These are phyloP conservation scores for Pleurotus giganteus DNA, from an alignment of 768 basidiomycete species.

Conservation along the genomic window DNA sequence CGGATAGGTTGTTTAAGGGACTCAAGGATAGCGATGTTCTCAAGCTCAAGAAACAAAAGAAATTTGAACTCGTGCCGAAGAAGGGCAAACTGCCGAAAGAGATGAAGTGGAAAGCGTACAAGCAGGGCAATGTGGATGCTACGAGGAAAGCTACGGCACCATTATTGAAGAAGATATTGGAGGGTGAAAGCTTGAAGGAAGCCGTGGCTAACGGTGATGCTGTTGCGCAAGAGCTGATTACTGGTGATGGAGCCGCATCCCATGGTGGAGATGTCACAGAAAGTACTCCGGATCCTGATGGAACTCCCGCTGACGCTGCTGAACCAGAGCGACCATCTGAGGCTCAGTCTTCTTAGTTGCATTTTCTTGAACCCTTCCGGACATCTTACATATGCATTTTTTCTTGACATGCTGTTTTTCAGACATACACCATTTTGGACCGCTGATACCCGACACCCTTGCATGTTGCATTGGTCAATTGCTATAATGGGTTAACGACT, in stretches of 20 bases:
- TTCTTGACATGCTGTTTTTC: too few species aligned
- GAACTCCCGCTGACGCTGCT: neutral
- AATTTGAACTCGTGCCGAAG: conserved; percentile 32
- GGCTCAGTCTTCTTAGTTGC: neutral
- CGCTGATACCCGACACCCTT: too few species aligned
- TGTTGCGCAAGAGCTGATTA: neutral
- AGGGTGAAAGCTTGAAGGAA: conserved; percentile 21
- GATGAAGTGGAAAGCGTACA: conserved; percentile 52
- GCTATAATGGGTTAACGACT: too few species aligned
- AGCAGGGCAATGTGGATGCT: conserved; percentile 60
- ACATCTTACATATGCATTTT: too few species aligned
- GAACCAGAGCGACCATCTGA: neutral
- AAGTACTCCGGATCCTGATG: too few species aligned
- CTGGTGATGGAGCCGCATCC: neutral
- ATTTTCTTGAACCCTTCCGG: too few species aligned
- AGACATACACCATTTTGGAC: too few species aligned
- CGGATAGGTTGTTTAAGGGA: conserved; percentile 51
- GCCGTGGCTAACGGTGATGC: neutral
- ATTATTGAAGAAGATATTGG: conserved; percentile 58
- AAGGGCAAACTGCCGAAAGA: conserved; percentile 27
- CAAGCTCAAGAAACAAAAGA: conserved; percentile 47
- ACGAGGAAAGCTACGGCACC: conserved; percentile 72
- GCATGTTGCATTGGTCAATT: too few species aligned
- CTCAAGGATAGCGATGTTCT: conserved; percentile 58
- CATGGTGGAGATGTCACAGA: neutral